Conservation (phyloP, 2,329 filamentous ascomycete genomes). For the Aspergillus fijiensis region DNA sequence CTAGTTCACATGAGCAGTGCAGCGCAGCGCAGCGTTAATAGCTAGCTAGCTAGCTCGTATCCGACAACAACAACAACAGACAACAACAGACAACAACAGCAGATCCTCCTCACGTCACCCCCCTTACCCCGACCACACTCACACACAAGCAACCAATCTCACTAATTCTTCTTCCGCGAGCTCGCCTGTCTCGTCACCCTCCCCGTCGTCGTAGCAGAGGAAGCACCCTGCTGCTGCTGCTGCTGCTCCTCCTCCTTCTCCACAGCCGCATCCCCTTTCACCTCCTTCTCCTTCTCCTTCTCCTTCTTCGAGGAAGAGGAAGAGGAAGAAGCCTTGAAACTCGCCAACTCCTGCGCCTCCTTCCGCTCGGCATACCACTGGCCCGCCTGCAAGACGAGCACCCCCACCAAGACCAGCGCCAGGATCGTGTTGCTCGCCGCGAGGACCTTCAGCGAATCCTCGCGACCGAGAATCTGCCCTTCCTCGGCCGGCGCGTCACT, state of each 20-base stretch:
- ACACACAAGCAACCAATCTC: no score
- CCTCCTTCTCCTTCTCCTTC: conserved; percentile 49
- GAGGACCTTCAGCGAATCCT: conserved; percentile 88
- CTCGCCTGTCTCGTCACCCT: conserved; percentile 17
- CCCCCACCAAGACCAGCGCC: conserved; percentile 85
- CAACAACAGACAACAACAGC: no score
- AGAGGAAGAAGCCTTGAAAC: conserved; percentile 41
- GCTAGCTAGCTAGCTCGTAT: no score
- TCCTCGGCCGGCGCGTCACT: conserved; percentile 47
- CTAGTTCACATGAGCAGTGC: no score
- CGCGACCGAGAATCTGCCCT: conserved; percentile 71
- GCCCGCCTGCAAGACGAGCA: conserved; percentile 88
- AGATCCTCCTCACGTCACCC: not conserved
- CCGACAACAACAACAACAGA: no score
- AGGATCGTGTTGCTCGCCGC: conserved; percentile 95
- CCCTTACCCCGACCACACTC: no score
- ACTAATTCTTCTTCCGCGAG: conserved; percentile 29
- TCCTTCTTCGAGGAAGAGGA: conserved; percentile 42
- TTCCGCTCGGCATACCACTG: conserved; percentile 99
- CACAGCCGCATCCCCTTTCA: conserved; percentile 40
- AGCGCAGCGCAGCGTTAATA: no score
- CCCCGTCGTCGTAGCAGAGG: conserved; percentile 25
- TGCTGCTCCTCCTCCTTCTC: conserved; percentile 6
- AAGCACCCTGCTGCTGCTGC: conserved; percentile 35
- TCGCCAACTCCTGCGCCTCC: conserved; percentile 75